Conservation (phyloP, 2,329 filamentous ascomycete species). For the Pestalotiopsis sp. region DNA sequence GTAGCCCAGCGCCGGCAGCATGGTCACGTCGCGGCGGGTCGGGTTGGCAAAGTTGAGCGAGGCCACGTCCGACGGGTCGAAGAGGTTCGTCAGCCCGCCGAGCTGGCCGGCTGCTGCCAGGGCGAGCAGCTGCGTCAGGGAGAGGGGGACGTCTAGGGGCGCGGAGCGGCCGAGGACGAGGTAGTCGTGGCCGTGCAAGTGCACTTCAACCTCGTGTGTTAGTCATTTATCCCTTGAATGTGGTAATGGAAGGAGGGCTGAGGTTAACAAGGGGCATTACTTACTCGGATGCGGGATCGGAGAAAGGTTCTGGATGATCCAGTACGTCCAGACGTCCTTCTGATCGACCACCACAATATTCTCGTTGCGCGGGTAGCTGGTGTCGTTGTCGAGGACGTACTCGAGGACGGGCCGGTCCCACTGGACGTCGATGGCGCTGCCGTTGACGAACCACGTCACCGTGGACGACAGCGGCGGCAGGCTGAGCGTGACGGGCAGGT, state of each 20-base stretch:
- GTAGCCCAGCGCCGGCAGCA: constrained; percentile 45
- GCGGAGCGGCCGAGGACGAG: constrained; percentile 28
- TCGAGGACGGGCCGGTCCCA: constrained; percentile 44
- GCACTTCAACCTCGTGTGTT: not conserved
- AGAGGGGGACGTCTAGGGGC: constrained; percentile 17
- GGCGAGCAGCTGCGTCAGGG: constrained; percentile 18
- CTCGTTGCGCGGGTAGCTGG: constrained; percentile 24
- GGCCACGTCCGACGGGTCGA: constrained; percentile 25
- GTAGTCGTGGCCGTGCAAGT: constrained; percentile 22
- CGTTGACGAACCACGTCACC: constrained; percentile 36
- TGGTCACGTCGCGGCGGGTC: constrained; percentile 47
- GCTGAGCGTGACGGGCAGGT: constrained; percentile 23
- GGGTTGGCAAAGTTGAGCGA: constrained; percentile 41
- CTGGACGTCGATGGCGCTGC: constrained; percentile 36
- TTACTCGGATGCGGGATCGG: constrained; percentile 19
- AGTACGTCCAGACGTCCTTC: constrained; percentile 29
- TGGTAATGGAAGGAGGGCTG: too few species aligned
- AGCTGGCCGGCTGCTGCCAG: not conserved
- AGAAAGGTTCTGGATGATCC: constrained; percentile 33
- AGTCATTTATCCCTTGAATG: too few species aligned
- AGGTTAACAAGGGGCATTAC: too few species aligned
- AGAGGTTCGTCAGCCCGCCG: not conserved
- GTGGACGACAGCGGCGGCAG: constrained; percentile 8
- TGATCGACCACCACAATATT: constrained; percentile 31
- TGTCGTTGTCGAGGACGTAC: constrained; percentile 33